Conservation (phyloP, 495 filamentous ascomycete species). For the Aspergillus conjunctus region DNA sequence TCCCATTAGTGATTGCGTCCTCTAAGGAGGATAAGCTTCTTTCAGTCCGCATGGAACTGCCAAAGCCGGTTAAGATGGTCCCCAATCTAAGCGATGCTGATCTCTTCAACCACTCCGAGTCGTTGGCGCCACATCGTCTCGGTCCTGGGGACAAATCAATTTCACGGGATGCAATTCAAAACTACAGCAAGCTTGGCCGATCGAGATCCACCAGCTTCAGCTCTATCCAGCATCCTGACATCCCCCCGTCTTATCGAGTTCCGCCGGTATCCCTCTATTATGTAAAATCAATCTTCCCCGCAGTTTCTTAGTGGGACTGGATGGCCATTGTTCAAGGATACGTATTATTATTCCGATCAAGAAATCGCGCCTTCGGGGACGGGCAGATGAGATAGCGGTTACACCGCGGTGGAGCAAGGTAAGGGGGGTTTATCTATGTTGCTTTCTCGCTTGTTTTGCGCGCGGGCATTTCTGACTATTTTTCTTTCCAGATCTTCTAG, state of each 20-base stretch:
- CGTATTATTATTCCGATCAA: neutral
- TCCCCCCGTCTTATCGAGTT: slow-evolving; percentile 3
- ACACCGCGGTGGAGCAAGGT: slow-evolving; percentile 9
- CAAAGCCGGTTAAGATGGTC: neutral
- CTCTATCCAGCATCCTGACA: no score
- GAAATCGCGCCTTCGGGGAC: neutral
- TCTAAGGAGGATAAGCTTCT: slow-evolving; percentile 4
- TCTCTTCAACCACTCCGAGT: neutral
- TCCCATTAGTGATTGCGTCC: neutral
- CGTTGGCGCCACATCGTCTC: neutral
- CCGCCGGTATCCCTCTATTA: neutral
- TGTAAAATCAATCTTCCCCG: neutral
- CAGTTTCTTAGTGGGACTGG: neutral
- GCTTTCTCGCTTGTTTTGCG: neutral
- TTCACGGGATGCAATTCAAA: neutral
- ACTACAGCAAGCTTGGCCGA: neutral
- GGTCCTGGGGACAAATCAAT: slow-evolving; percentile 8
- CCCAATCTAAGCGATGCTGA: neutral
- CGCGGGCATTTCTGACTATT: neutral
- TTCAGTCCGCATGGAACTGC: neutral
- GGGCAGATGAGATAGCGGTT: neutral
- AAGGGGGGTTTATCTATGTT: neutral
- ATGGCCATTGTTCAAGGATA: neutral
- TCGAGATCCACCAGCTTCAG: slow-evolving; percentile 1
- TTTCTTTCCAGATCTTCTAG: neutral